phyloP scores from a whole-genome alignment of 2,329 filamentous ascomycete species.

The Tolypocladium guangdongense region DNA sequence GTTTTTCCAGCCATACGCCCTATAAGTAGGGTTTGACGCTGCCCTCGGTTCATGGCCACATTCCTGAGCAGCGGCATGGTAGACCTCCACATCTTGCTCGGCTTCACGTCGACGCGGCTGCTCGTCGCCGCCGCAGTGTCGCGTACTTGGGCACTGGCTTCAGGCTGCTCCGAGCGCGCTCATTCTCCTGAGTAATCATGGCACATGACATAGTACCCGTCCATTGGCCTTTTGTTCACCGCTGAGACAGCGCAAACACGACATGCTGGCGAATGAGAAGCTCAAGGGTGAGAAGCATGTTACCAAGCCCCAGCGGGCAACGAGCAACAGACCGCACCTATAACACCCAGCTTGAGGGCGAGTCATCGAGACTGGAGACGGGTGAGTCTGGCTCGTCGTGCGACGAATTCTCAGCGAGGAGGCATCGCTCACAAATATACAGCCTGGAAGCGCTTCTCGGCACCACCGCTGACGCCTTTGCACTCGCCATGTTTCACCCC shows the following conservation, averaged over 20 bases:
- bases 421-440: background rate
- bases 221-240: background rate
- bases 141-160: background rate
- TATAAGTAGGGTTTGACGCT: background rate
- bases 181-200: background rate
- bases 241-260: no score
- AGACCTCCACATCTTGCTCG: background rate
- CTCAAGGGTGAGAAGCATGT: no score
- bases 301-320: no score
- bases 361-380: no score
- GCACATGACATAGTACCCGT: no score
- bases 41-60: background rate
- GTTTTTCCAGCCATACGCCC: background rate
- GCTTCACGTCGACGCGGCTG: background rate
- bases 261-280: no score
- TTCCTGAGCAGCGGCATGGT: background rate
- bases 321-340: no score
- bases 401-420: background rate
- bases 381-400: slow-evolving; percentile 1
- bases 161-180: background rate
- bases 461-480: slow-evolving; percentile 8
- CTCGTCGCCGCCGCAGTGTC: background rate
- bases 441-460: slow-evolving; percentile 13
- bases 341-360: no score
- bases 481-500: slow-evolving; percentile 10